Conservation (phyloP, 768 basidiomycete species). For the Clitopilus hobsonii region DNA sequence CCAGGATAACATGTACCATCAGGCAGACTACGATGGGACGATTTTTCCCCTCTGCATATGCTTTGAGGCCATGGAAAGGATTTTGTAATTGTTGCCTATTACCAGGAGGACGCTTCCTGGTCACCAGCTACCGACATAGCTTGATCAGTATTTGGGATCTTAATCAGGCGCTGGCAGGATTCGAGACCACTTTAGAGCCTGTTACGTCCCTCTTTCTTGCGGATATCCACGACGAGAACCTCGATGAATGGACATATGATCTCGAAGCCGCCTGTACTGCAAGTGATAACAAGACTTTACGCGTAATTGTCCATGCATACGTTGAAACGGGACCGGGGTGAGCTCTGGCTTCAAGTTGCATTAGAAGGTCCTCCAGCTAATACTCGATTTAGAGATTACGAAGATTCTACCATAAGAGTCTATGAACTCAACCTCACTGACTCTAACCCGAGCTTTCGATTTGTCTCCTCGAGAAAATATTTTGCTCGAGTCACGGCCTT, state of each 20-base stretch:
- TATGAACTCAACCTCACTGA: background rate
- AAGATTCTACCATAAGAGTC: background rate
- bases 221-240: background rate
- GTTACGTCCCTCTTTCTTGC: background rate
- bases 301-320: background rate
- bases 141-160: background rate
- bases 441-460: background rate
- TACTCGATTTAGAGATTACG: background rate
- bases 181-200: too few relatives aligned
- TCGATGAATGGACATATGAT: background rate
- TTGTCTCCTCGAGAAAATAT: background rate
- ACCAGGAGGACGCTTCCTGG: background rate
- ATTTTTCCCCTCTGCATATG: too few relatives aligned
- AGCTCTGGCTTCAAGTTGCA: background rate
- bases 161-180: background rate
- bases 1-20: background rate
- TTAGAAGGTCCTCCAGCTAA: background rate
- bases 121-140: background rate
- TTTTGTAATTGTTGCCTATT: background rate
- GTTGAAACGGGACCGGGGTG: background rate
- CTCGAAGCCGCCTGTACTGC: background rate
- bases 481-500: background rate
- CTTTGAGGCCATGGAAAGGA: background rate
- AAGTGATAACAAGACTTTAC: background rate
- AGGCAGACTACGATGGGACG: too few relatives aligned